phyloP scores from a whole-genome alignment of 106 monocot species.

The Dendrobium catenatum region DNA sequence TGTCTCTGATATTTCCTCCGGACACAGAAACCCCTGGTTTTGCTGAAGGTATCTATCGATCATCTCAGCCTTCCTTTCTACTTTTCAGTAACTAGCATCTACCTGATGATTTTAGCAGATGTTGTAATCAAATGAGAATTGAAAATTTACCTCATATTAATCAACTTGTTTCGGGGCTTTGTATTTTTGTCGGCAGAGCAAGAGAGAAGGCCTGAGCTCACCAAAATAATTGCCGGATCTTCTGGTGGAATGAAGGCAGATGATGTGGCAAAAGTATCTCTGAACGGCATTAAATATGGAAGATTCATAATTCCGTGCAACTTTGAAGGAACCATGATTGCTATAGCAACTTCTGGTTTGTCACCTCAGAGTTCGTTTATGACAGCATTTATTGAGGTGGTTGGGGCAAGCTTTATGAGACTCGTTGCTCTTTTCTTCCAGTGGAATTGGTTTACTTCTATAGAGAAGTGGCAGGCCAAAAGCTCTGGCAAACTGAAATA shows the following conservation, averaged over 20 bases:
- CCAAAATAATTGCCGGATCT: constrained; percentile 30
- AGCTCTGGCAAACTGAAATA: constrained; percentile 9
- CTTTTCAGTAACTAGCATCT: neutral
- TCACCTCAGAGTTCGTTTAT: constrained; percentile 54
- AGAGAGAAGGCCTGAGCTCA: constrained; percentile 44
- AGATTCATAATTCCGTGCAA: constrained; percentile 48
- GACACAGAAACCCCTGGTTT: constrained; percentile 78
- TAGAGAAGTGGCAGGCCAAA: constrained; percentile 31
- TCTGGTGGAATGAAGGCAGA: constrained; percentile 45
- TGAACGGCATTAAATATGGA: constrained; percentile 52
- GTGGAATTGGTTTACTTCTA: constrained; percentile 41
- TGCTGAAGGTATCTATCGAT: constrained; percentile 37
- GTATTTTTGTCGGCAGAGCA: constrained; percentile 19
- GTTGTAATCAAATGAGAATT: neutral
- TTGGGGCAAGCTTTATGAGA: constrained; percentile 41
- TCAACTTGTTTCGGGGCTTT: neutral
- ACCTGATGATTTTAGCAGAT: neutral
- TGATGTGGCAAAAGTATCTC: constrained; percentile 43
- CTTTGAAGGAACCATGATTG: constrained; percentile 47
- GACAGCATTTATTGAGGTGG: constrained; percentile 40
- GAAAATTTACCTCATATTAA: neutral
- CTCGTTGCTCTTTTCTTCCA: constrained; percentile 38
- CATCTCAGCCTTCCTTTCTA: neutral
- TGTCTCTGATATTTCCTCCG: constrained; percentile 68
- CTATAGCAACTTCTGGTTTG: constrained; percentile 53